Base-by-base conservation (phyloP, 2,329 filamentous ascomycete species). In the Dendryphion nanum region DNA sequence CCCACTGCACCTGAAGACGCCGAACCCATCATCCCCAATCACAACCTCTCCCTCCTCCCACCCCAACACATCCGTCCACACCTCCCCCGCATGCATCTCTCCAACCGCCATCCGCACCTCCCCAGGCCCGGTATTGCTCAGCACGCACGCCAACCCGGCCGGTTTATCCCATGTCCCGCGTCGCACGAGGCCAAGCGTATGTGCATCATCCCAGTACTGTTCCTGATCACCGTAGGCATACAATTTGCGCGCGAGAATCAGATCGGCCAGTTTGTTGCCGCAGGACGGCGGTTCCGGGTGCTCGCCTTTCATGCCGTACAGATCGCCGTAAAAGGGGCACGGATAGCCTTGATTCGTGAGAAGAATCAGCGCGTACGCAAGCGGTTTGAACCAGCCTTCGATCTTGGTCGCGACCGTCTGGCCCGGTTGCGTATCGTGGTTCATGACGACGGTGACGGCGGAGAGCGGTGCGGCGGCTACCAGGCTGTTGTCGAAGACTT, bases 321-420 rank as follows among this genome's bases (percentile, higher is more conserved):
- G 59, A 53, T 87, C 83, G 17, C 83, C 82, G 56, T 82, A 87
- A 59, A 88, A 88, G 23, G 86, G 68, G 50, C 80, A 86, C 0
- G 83, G 83, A 18, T 79, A 74, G 13, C 82, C 82, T 21, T 77
- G 69, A 34, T 72, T 64, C 10, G 81, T 76, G 18, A 89, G 77
- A 2, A 89, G 75, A 38, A 88, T 86, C 30, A 89, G 72, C 1
- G 82, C 70, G 60, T 89, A 87, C 10, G 83, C 85, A 13, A 88
- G 71, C 0, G 82, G 76, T 61, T 86, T 86, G 69, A 89, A 85
- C 66, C 78, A 82, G 18, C 73, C 70, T 38, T 79, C 74, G 28
- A 89, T 77, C 2, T 77, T 76, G 0, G 80, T 78, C 50, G 77
- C 80, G 30, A 83, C 70, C 1, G 79, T 75, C 59, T 85, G 82